Percentiles rank a stretch among this genome's conserved stretches.
These are phyloP conservation scores for Chaetomiaceae sp. DNA, from an alignment of 2,329 filamentous ascomycete genomes.

Conservation along the genomic window DNA sequence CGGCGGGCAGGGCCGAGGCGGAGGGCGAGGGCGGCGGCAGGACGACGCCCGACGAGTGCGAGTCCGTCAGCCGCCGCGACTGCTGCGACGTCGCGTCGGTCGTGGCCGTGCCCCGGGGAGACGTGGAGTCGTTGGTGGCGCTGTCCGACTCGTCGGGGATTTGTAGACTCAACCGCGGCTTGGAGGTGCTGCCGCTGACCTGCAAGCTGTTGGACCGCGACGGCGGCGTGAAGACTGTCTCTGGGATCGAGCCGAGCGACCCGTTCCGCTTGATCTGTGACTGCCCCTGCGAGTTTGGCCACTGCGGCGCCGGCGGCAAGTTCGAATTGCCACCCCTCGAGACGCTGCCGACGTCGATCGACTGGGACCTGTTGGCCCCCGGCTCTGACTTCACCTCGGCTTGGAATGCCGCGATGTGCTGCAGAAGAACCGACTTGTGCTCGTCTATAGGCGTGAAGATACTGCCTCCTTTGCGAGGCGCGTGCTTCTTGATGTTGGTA, in stretches of 20 bases:
- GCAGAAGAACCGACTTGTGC: slow-evolving; percentile 77
- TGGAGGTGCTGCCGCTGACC: slow-evolving; percentile 53
- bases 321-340: slow-evolving; percentile 44
- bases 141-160: slow-evolving; percentile 83
- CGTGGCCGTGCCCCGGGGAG: slow-evolving; percentile 49
- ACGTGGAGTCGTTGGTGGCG: slow-evolving; percentile 64
- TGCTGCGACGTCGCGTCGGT: slow-evolving; percentile 53
- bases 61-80: slow-evolving; percentile 41
- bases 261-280: slow-evolving; percentile 41
- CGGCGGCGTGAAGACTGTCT: slow-evolving; percentile 61
- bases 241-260: slow-evolving; percentile 58
- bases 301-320: slow-evolving; percentile 50
- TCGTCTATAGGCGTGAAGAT: slow-evolving; percentile 98
- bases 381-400: slow-evolving; percentile 43
- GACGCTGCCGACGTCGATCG: slow-evolving; percentile 55
- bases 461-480: slow-evolving; percentile 76
- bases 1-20: slow-evolving; percentile 60
- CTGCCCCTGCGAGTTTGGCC: slow-evolving; percentile 42
- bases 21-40: slow-evolving; percentile 91
- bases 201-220: slow-evolving; percentile 73
- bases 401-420: slow-evolving; percentile 67
- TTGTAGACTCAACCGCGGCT: slow-evolving; percentile 84
- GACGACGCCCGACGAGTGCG: slow-evolving; percentile 64
- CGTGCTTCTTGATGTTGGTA: slow-evolving; percentile 55
- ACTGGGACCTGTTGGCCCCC: slow-evolving; percentile 50